phyloP scores from a whole-genome alignment of 2,329 filamentous ascomycete species.

The Alternaria tenuissima region DNA sequence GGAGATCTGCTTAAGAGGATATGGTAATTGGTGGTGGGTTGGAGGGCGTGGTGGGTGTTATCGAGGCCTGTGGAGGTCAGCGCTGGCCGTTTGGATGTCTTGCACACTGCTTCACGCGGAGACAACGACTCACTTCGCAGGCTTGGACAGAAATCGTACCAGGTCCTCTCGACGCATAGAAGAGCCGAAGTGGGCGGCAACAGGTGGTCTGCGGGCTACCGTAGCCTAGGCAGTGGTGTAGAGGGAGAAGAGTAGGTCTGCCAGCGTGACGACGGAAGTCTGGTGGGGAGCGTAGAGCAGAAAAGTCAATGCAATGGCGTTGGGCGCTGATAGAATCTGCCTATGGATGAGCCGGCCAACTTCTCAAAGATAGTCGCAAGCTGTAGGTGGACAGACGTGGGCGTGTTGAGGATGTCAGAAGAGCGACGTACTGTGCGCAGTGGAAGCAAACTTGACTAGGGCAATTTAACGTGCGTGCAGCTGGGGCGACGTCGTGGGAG shows the following conservation, averaged over 20 bases:
- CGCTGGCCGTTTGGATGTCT: slow-evolving; percentile 3
- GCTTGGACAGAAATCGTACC: slow-evolving; percentile 92
- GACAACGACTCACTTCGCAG: slow-evolving; percentile 76
- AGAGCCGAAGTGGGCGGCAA: slow-evolving; percentile 36
- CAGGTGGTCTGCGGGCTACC: slow-evolving; percentile 46
- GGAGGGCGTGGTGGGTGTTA: slow-evolving; percentile 65
- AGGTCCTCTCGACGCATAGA: slow-evolving; percentile 93
- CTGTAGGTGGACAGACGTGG: not conserved
- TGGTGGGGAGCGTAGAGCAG: slow-evolving; percentile 14
- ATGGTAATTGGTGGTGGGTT: slow-evolving; percentile 31
- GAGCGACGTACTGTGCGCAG: slow-evolving; percentile 16
- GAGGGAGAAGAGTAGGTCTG: slow-evolving; percentile 29
- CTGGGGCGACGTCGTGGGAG: slow-evolving; percentile 15
- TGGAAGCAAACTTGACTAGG: slow-evolving; percentile 5
- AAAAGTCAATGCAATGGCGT: slow-evolving; percentile 30
- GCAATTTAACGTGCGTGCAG: slow-evolving; percentile 7
- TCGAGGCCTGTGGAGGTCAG: slow-evolving; percentile 64
- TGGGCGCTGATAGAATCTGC: slow-evolving; percentile 20
- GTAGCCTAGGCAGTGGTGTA: slow-evolving; percentile 47
- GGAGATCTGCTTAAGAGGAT: slow-evolving; percentile 64
- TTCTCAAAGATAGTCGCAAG: not conserved
- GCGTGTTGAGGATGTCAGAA: not conserved
- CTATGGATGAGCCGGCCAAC: slow-evolving; percentile 6
- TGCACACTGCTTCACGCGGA: slow-evolving; percentile 2
- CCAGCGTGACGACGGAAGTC: slow-evolving; percentile 45